Base-by-base conservation (phyloP, 352 stramenopile species). In the Globisporangium rhizosaccharum region DNA sequence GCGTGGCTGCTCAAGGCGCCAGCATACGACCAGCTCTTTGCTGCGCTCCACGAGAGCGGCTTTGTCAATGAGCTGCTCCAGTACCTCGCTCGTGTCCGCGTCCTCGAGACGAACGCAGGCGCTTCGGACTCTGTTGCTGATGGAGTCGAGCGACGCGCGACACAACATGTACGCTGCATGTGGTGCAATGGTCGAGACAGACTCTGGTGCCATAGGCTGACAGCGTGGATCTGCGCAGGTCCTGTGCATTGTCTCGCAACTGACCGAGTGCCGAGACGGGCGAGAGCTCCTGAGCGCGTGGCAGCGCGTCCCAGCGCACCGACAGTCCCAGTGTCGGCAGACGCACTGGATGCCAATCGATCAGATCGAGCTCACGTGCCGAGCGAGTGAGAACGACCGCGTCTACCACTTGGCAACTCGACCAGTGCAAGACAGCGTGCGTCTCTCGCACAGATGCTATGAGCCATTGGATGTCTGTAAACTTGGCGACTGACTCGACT, bases 1-100 rank as follows among this genome's bases (percentile, higher is more conserved):
- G 56, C 67, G 18, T 90, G 81, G 81, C 33, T 79, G 14, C 54
- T 72, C 3, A 84, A 81, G 59, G 52, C 48, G 3, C 76, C 81
- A 26, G 66, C 30, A 9, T 11, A 39, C 8, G 53, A 20, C 1
- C 79, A 87, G 26, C 33, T 88, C 14, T 77, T 87, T 44, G 53
- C 53, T 20, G 67, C 66, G 45, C 26, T 70, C 5, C n/a, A 68
- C 28, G 73, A 81, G 33, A 74, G 64, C 37, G 62, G 71, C 0
- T 71, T 82, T 36, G 46, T 75, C 1, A 47, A 48, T 17, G 71
- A 84, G 48, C 5, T 79, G 25, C 62, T 87, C 10, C 73, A 85
- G 37, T 49, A 56, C 12, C 67, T 87, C 45, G 72, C 73, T 49
- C 70, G 67, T 26, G 18, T 80, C 9, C 60, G 71, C 1, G 71